Conservation (phyloP, 768 basidiomycete species). For the Leucosporidium yakuticum region DNA sequence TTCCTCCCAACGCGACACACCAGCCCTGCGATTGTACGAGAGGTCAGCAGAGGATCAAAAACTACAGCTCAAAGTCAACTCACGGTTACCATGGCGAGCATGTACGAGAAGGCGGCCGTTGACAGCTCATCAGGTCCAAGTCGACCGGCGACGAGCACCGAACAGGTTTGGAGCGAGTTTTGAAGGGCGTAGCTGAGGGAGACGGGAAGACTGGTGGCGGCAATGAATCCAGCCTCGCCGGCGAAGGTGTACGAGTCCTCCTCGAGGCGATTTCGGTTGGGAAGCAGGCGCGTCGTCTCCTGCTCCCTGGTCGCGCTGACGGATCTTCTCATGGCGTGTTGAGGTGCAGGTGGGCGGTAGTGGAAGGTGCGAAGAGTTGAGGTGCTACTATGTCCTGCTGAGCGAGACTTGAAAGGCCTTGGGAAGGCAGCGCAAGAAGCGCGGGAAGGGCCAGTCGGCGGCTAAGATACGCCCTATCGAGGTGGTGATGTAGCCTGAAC, state of each 20-base stretch:
- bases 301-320: background rate
- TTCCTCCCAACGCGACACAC: constrained; percentile 59
- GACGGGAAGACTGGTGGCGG: background rate
- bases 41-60: constrained; percentile 42
- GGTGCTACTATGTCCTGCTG: background rate
- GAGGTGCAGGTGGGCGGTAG: background rate
- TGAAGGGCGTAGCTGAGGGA: constrained; percentile 54
- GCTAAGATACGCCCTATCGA: too few relatives aligned
- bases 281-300: background rate
- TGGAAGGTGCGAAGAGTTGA: background rate
- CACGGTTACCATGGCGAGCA: background rate
- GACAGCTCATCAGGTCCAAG: constrained; percentile 66
- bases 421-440: too few relatives aligned
- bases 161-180: constrained; percentile 56
- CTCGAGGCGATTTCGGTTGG: background rate
- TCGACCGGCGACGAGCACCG: constrained; percentile 60
- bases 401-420: too few relatives aligned
- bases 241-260: background rate
- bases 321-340: background rate
- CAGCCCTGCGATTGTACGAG: constrained; percentile 62
- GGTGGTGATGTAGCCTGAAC: too few relatives aligned
- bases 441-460: too few relatives aligned
- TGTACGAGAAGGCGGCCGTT: constrained; percentile 61
- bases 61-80: too few relatives aligned
- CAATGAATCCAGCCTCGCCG: background rate